phyloP scores from a whole-genome alignment of 2,329 filamentous ascomycete species.

The Fusarium brevicatenulatum region DNA sequence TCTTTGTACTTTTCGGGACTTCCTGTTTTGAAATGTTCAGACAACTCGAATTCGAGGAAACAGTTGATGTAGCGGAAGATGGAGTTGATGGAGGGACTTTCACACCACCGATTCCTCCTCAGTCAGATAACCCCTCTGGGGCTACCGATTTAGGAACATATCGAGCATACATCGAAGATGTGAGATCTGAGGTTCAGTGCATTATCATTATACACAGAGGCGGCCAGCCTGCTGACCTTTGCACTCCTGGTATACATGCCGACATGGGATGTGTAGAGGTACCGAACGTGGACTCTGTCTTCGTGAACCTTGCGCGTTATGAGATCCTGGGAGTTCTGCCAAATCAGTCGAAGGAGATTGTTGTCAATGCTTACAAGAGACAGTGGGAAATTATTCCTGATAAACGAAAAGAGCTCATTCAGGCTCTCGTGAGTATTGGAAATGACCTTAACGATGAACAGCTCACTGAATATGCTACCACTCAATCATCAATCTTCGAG shows the following conservation, averaged over 20 bases:
- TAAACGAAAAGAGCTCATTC: slow-evolving; percentile 46
- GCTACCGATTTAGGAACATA: slow-evolving; percentile 53
- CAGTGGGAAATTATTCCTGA: slow-evolving; percentile 52
- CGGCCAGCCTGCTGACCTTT: slow-evolving; percentile 49
- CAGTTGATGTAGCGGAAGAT: slow-evolving; percentile 48
- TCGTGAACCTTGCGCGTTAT: slow-evolving; percentile 50
- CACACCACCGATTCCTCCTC: slow-evolving; percentile 50
- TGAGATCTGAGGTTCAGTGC: slow-evolving; percentile 60
- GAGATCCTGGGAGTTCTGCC: slow-evolving; percentile 52
- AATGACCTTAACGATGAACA: slow-evolving; percentile 50
- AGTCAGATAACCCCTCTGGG: slow-evolving; percentile 46
- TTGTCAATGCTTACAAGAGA: slow-evolving; percentile 54
- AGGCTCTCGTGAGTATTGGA: slow-evolving; percentile 49
- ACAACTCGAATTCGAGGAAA: slow-evolving; percentile 60
- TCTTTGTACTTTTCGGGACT: slow-evolving; percentile 63
- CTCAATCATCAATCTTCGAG: slow-evolving; percentile 54
- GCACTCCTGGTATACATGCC: slow-evolving; percentile 46
- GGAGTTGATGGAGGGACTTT: slow-evolving; percentile 54
- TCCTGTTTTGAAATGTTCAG: slow-evolving; percentile 61
- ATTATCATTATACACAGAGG: slow-evolving; percentile 53
- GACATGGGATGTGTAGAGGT: slow-evolving; percentile 49
- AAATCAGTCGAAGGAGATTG: slow-evolving; percentile 48
- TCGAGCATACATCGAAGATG: slow-evolving; percentile 61
- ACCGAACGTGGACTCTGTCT: slow-evolving; percentile 34
- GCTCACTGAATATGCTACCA: slow-evolving; percentile 52